These are phyloP conservation scores for Candida sanyiensis DNA, from an alignment of 805 yeast genomes.

Conservation along the genomic window DNA sequence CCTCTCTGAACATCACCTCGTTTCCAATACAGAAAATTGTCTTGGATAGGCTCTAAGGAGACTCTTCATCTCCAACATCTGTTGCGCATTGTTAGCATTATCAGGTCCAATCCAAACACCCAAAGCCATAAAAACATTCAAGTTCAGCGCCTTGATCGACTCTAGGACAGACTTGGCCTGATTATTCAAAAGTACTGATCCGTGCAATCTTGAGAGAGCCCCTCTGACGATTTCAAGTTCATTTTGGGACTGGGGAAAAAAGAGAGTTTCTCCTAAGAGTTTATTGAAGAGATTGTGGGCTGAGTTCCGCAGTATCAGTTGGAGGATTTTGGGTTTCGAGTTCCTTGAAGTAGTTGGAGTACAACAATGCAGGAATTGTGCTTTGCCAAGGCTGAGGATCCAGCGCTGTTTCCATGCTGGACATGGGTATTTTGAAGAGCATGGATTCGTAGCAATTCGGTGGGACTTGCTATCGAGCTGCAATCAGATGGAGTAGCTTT, in stretches of 20 bases:
- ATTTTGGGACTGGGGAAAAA: slow-evolving; percentile 4
- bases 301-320: no score
- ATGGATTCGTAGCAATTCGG: not conserved
- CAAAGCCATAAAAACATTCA: slow-evolving; percentile 51
- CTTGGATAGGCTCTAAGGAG: slow-evolving; percentile 40
- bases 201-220: slow-evolving; percentile 28
- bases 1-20: slow-evolving; percentile 54
- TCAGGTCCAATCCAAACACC: slow-evolving; percentile 59
- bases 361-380: slow-evolving; percentile 4
- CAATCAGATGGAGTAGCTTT: slow-evolving; percentile 6
- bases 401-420: not conserved
- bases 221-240: slow-evolving; percentile 12
- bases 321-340: not conserved
- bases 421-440: not conserved
- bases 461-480: no score
- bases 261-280: slow-evolving; percentile 6
- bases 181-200: slow-evolving; percentile 53
- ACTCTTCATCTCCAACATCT: slow-evolving; percentile 40
- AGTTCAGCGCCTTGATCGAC: slow-evolving; percentile 43
- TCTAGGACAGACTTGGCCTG: slow-evolving; percentile 49
- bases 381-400: slow-evolving; percentile 4
- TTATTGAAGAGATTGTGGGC: slow-evolving; percentile 7
- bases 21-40: slow-evolving; percentile 50
- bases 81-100: slow-evolving; percentile 38
- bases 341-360: not conserved